A percentile compares a stretch with the other conserved stretches of the same genome.
phyloP scores from a whole-genome alignment of 306 rosid species.

The Arachis stenosperma region DNA sequence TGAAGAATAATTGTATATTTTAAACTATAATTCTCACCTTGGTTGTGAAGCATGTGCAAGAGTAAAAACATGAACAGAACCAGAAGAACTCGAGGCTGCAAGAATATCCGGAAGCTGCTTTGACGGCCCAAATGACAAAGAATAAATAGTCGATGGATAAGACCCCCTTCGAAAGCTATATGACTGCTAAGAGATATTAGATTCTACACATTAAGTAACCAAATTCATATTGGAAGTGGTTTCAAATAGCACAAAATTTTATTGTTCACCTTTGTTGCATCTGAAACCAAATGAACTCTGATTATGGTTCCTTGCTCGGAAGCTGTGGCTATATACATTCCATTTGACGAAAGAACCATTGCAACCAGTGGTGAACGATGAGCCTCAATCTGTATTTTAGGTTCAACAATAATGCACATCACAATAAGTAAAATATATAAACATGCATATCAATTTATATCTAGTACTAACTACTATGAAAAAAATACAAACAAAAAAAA shows the following conservation, averaged over 20 bases:
- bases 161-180: conserved; percentile 96
- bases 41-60: conserved; percentile 68
- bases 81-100: conserved; percentile 89
- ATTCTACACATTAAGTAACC: conserved; percentile 27
- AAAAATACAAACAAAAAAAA: background rate
- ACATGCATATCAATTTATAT: conserved; percentile 1
- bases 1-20: conserved; percentile 14
- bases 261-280: conserved; percentile 83
- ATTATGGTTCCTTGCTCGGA: conserved; percentile 96
- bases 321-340: conserved; percentile 92
- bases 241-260: conserved; percentile 26
- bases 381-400: conserved; percentile 78
- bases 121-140: conserved; percentile 89
- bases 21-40: conserved; percentile 57
- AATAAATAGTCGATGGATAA: conserved; percentile 81
- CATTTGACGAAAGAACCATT: conserved; percentile 82
- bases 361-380: conserved; percentile 85
- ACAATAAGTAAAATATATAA: conserved; percentile 24
- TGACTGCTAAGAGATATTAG: conserved; percentile 60
- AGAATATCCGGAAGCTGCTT: conserved; percentile 81
- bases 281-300: conserved; percentile 87
- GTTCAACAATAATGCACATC: conserved; percentile 26
- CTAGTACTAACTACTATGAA: background rate
- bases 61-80: conserved; percentile 88
- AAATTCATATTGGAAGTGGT: conserved; percentile 21